Percentiles rank a stretch among this genome's conserved stretches.
Conservation (phyloP, 352 stramenopile species). For the Phytophthora lateralis region DNA sequence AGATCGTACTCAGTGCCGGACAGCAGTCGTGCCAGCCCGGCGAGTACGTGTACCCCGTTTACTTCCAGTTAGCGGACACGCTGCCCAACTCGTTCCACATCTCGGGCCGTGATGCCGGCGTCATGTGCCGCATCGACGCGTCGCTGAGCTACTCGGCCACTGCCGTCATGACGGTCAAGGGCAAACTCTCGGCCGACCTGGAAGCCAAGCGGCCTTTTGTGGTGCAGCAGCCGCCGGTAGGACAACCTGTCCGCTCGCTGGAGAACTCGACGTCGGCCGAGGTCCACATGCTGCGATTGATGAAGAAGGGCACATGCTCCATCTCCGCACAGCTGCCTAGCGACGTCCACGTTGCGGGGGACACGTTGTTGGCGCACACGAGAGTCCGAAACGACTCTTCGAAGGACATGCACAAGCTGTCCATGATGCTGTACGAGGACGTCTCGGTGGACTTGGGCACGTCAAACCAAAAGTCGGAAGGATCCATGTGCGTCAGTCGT, state of each 20-base stretch:
- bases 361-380: constrained; percentile 34
- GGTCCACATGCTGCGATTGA: constrained; percentile 33
- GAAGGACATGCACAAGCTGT: constrained; percentile 38
- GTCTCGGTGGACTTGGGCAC: constrained; percentile 29
- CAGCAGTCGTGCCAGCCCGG: constrained; percentile 59
- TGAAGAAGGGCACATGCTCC: constrained; percentile 40
- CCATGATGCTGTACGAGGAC: constrained; percentile 41
- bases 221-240: constrained; percentile 29
- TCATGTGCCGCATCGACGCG: constrained; percentile 52
- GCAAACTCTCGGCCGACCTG: constrained; percentile 69
- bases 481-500: constrained; percentile 29
- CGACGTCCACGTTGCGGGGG: constrained; percentile 34
- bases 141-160: constrained; percentile 76
- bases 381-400: constrained; percentile 36
- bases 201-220: constrained; percentile 43
- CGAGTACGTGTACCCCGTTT: constrained; percentile 78
- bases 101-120: constrained; percentile 20
- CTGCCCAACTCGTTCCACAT: constrained; percentile 56
- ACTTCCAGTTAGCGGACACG: constrained; percentile 50
- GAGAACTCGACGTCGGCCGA: constrained; percentile 24
- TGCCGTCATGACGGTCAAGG: constrained; percentile 65
- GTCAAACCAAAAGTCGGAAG: constrained; percentile 22
- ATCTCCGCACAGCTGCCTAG: constrained; percentile 32
- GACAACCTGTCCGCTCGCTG: constrained; percentile 28
- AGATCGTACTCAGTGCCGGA: constrained; percentile 52